Conservation (phyloP, 306 rosid genomes). For the Malus domestica region DNA sequence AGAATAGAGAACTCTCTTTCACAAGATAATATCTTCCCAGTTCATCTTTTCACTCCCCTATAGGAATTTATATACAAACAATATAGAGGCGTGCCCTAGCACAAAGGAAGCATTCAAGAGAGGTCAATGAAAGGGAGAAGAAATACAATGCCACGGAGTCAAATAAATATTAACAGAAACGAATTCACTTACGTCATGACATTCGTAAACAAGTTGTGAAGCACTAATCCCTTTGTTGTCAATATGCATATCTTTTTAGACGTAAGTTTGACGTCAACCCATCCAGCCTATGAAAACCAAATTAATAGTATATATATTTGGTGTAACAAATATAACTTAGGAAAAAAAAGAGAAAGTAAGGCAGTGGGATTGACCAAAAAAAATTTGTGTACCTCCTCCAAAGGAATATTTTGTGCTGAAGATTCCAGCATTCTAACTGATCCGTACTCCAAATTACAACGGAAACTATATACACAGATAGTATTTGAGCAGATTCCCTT, state of each 20-base stretch:
- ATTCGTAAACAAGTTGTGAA: constrained; percentile 36
- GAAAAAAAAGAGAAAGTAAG: neutral
- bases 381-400: constrained; percentile 53
- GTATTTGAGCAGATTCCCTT: constrained; percentile 60
- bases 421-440: constrained; percentile 48
- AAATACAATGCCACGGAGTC: neutral
- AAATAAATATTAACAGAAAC: constrained; percentile 3
- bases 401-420: constrained; percentile 42
- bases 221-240: constrained; percentile 63
- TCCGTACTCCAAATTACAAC: constrained; percentile 50
- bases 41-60: neutral
- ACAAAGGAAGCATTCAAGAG: neutral
- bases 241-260: constrained; percentile 78
- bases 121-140: neutral
- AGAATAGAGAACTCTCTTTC: neutral
- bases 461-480: constrained; percentile 47
- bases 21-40: neutral
- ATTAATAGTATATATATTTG: constrained; percentile 12
- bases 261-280: constrained; percentile 72
- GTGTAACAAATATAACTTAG: constrained; percentile 10
- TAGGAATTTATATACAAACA: neutral
- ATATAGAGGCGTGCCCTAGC: neutral
- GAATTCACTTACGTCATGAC: constrained; percentile 42
- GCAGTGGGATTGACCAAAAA: constrained; percentile 7
- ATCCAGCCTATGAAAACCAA: constrained; percentile 53